These are phyloP conservation scores for Heliocybe sulcata DNA, from an alignment of 1,284 basidiomycete genomes.

Conservation along the genomic window DNA sequence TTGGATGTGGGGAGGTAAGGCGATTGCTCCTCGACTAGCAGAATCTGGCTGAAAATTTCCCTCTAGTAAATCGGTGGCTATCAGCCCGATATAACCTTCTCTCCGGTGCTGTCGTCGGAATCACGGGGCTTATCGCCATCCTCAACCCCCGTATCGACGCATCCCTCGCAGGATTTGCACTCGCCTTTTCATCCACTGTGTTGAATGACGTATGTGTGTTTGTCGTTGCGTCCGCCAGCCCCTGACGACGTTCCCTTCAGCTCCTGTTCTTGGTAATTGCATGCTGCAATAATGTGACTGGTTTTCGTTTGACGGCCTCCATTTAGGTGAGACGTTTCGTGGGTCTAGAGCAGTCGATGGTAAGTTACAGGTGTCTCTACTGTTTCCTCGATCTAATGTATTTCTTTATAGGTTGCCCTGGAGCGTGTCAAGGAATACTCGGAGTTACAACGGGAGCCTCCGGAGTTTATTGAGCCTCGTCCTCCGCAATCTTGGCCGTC, in stretches of 20 bases:
- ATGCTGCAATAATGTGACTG: background rate
- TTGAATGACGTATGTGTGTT: conserved; percentile 56
- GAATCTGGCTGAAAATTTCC: background rate
- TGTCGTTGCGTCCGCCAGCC: background rate
- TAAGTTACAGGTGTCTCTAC: conserved; percentile 19
- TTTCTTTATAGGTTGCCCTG: conserved; percentile 65
- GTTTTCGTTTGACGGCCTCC: conserved; percentile 2
- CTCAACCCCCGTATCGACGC: conserved; percentile 68
- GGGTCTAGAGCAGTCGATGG: conserved; percentile 89
- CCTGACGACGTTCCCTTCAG: conserved; percentile 28
- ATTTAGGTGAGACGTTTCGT: conserved; percentile 61
- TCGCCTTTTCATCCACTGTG: conserved; percentile 77
- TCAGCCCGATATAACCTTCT: conserved; percentile 80
- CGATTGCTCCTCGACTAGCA: conserved; percentile 12
- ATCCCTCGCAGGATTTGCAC: conserved; percentile 76
- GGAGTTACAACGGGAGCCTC: conserved; percentile 2
- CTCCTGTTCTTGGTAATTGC: conserved; percentile 37
- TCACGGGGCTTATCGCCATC: conserved; percentile 65
- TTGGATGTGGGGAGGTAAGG: conserved; percentile 81
- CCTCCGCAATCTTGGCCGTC: conserved; percentile 4
- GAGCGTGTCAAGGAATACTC: conserved; percentile 77
- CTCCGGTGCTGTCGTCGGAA: conserved; percentile 65
- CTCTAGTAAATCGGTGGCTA: conserved; percentile 70
- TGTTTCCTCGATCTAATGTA: conserved; percentile 3
- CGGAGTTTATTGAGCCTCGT: conserved; percentile 4